Evolutionary conservation across 2,329 filamentous ascomycete genomes (phyloP).

Genomic region (Penicillium sp.): DNA sequence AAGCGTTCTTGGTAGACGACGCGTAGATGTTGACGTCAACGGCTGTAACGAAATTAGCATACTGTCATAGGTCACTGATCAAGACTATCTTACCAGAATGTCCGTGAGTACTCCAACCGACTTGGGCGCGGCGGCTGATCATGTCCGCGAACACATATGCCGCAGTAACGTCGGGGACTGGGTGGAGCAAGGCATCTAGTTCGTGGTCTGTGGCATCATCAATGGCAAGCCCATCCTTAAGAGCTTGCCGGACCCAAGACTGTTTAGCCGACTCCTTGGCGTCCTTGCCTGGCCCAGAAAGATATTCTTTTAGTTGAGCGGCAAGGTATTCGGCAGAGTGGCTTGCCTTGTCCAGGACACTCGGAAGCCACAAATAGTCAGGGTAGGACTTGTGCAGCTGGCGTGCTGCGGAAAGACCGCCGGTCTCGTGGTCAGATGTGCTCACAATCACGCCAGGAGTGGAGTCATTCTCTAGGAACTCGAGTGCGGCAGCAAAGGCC

Average conservation of each 20-base stretch:
- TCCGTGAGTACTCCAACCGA: conserved; percentile 93
- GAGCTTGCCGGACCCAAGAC: conserved; percentile 64
- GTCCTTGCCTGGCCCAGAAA: conserved; percentile 45
- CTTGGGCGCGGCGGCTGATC: conserved; percentile 80
- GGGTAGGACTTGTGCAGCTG: conserved; percentile 55
- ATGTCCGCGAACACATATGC: conserved; percentile 74
- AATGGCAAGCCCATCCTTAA: conserved; percentile 73
- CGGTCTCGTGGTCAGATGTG: conserved; percentile 96
- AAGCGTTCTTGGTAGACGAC: conserved; percentile 63
- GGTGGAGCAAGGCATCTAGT: conserved; percentile 63
- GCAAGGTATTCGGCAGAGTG: conserved; percentile 71
- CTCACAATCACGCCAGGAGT: conserved; percentile 75
- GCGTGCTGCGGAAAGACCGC: conserved; percentile 77
- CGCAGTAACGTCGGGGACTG: conserved; percentile 54
- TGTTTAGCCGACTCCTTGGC: conserved; percentile 50
- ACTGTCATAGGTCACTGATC: background rate
- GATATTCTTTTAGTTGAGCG: conserved; percentile 60
- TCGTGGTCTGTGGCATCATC: conserved; percentile 70
- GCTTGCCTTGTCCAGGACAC: conserved; percentile 76
- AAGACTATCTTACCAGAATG: conserved; percentile 58
- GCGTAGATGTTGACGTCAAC: conserved; percentile 97
- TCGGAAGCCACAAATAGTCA: conserved; percentile 78
- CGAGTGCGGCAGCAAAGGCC: conserved; percentile 76
- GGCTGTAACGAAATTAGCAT: conserved; percentile 47
- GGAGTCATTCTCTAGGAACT: conserved; percentile 75